Percentiles rank a stretch among this genome's conserved stretches.
phyloP scores from a whole-genome alignment of 257 asterid species.

The Nicotiana obtusifolia region DNA sequence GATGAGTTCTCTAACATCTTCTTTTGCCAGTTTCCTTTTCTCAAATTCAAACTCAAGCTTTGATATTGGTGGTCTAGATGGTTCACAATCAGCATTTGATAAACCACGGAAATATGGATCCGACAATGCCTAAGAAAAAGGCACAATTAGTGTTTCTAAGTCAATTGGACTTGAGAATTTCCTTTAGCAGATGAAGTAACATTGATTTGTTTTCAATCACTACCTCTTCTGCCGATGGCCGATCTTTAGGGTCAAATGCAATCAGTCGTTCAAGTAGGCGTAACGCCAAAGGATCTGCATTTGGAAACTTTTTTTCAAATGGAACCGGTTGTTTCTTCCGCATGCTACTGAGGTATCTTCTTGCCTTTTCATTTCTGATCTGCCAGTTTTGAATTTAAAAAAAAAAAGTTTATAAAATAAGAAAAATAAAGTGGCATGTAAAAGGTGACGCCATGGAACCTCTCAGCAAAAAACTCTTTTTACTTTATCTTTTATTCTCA shows the following conservation, averaged over 20 bases:
- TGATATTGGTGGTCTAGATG: constrained; percentile 74
- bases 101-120: constrained; percentile 80
- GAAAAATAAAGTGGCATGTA: constrained; percentile 3
- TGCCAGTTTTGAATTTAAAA: constrained; percentile 37
- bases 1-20: constrained; percentile 89
- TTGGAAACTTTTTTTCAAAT: constrained; percentile 67
- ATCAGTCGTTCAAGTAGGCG: constrained; percentile 66
- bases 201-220: not conserved
- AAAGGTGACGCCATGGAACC: not conserved
- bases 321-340: constrained; percentile 79
- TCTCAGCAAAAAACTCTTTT: not conserved
- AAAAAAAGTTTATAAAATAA: constrained; percentile 10
- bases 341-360: constrained; percentile 89
- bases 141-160: constrained; percentile 7
- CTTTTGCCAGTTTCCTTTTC: constrained; percentile 79
- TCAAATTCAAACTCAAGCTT: constrained; percentile 96
- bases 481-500: not conserved
- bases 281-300: constrained; percentile 83
- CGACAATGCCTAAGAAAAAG: constrained; percentile 51
- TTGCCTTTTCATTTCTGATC: constrained; percentile 98
- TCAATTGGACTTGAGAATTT: not conserved
- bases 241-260: constrained; percentile 92
- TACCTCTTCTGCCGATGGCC: constrained; percentile 94
- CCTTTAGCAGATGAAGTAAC: not conserved
- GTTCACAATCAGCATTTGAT: constrained; percentile 82